These are phyloP conservation scores for Dalbergia oliveri DNA, from an alignment of 306 rosid genomes.

Conservation along the genomic window DNA sequence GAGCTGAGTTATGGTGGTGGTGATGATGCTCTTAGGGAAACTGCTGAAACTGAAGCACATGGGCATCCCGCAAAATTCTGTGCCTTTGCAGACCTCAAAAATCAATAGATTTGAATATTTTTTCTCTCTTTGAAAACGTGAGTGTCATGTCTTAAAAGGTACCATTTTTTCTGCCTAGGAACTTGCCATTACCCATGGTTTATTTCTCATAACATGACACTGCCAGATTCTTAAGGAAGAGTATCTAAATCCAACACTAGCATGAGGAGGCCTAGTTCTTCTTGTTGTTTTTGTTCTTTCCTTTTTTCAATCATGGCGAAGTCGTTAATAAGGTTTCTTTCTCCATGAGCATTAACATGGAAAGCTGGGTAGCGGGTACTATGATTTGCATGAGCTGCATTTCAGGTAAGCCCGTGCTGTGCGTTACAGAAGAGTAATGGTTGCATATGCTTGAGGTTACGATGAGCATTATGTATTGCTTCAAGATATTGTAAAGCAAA, in stretches of 20 bases:
- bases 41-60: slow-evolving; percentile 30
- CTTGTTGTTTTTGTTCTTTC: not conserved
- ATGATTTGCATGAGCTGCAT: too few relatives aligned
- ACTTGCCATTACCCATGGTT: slow-evolving; percentile 4
- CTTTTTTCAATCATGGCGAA: not conserved
- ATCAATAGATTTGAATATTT: not conserved
- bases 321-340: not conserved
- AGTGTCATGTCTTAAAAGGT: not conserved
- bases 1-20: slow-evolving; percentile 37
- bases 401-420: too few relatives aligned
- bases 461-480: not conserved
- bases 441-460: not conserved
- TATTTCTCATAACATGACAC: not conserved
- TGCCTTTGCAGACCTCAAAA: slow-evolving; percentile 14
- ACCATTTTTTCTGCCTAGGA: slow-evolving; percentile 6
- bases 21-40: slow-evolving; percentile 38
- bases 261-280: not conserved
- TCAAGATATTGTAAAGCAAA: too few relatives aligned
- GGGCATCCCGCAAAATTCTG: not conserved
- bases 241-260: slow-evolving; percentile 22
- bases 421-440: too few relatives aligned
- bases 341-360: not conserved
- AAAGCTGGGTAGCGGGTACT: not conserved
- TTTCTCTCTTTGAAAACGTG: not conserved
- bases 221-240: not conserved